A percentile compares a stretch with the other conserved stretches of the same genome.
These are phyloP conservation scores for Zygotorulaspora chibaensis DNA, from an alignment of 805 yeast genomes.

Conservation along the genomic window DNA sequence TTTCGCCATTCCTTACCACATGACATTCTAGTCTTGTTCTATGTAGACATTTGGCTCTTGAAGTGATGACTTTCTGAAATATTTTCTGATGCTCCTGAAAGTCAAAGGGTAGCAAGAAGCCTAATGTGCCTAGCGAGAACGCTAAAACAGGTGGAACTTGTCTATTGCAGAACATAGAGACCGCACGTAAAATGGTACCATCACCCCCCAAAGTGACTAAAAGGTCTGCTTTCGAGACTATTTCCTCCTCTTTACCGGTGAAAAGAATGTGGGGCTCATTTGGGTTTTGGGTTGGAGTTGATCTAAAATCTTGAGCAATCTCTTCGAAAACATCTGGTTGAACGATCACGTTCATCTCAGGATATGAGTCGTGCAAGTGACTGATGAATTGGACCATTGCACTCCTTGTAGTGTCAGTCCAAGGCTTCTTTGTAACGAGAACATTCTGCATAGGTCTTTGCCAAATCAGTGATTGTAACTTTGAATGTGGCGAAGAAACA, in stretches of 20 bases:
- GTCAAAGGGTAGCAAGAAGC: constrained; percentile 85
- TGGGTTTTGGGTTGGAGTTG: constrained; percentile 27
- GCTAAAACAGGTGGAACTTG: constrained; percentile 85
- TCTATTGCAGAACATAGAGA: constrained; percentile 65
- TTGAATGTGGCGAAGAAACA: constrained; percentile 52
- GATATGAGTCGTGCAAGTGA: constrained; percentile 58
- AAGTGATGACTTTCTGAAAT: constrained; percentile 60
- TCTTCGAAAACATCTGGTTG: constrained; percentile 73
- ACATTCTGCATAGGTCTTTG: constrained; percentile 67
- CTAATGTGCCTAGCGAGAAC: constrained; percentile 86
- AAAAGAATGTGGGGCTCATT: constrained; percentile 42
- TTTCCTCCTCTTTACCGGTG: constrained; percentile 56
- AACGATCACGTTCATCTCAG: constrained; percentile 72
- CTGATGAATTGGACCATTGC: constrained; percentile 65
- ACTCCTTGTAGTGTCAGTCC: constrained; percentile 57
- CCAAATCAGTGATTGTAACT: constrained; percentile 66
- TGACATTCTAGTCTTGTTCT: constrained; percentile 79
- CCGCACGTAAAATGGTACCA: constrained; percentile 86
- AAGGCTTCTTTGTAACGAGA: constrained; percentile 79
- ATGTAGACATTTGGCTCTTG: constrained; percentile 67
- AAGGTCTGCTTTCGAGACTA: constrained; percentile 66
- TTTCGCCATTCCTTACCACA: constrained; percentile 40
- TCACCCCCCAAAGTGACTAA: constrained; percentile 93
- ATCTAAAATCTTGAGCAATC: constrained; percentile 35
- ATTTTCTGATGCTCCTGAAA: constrained; percentile 56